Evolutionary conservation across 345 rosid genomes (phyloP).

Genomic region (Citrus sp.): DNA sequence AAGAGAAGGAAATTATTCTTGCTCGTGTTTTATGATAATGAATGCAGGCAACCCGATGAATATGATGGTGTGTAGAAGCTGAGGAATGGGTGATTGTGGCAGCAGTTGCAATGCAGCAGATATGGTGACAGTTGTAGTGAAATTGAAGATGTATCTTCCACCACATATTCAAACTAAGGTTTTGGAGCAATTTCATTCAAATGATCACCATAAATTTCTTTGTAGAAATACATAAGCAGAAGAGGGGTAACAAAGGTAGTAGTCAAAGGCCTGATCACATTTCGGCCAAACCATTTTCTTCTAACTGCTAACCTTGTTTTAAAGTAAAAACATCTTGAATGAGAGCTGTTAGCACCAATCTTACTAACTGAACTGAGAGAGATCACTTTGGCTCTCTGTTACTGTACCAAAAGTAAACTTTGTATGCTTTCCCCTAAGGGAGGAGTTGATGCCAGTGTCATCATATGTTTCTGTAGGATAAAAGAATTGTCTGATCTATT

Average conservation of each 20-base stretch:
- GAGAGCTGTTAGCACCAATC: neutral
- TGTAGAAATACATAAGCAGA: neutral
- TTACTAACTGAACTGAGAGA: neutral
- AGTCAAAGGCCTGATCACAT: neutral
- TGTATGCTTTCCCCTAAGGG: neutral
- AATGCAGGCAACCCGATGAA: neutral
- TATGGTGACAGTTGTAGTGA: neutral
- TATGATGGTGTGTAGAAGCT: neutral
- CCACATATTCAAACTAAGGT: neutral
- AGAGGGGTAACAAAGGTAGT: neutral
- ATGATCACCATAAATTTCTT: neutral
- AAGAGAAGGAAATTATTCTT: too few relatives aligned
- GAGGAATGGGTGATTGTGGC: neutral
- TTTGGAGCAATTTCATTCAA: neutral
- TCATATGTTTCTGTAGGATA: neutral
- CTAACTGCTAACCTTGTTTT: neutral
- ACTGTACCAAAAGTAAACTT: neutral
- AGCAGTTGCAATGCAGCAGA: neutral
- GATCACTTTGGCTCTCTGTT: neutral
- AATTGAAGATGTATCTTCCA: neutral
- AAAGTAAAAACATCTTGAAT: neutral
- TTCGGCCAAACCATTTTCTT: neutral
- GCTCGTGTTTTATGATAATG: neutral
- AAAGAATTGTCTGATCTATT: neutral
- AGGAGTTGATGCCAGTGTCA: neutral